Evolutionary conservation across 2,329 filamentous ascomycete species (phyloP), one percentile per base, ranked within the genome.

Genomic region (Didymellaceae sp.): DNA sequence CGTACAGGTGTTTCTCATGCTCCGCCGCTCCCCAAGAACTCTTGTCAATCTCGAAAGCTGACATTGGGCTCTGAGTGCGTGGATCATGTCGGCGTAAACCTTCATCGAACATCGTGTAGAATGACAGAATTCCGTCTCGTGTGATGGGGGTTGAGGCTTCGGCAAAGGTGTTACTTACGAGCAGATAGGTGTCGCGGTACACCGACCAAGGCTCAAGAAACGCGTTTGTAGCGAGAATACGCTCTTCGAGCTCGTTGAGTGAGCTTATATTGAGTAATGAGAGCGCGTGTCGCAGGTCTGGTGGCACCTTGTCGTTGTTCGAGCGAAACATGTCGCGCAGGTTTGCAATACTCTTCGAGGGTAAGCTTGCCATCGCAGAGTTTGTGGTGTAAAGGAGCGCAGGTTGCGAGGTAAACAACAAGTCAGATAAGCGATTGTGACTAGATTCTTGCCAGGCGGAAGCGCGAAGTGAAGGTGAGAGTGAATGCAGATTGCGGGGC

Each of bases 51-150:
- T 46, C 31, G 21, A 62, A 54, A 25, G 61, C 52, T 5, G 54
- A 34, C 17, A 17, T 53, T 3, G 39, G 32, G 26, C 65, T 58
- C 37, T 66, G 57, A 5, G 52, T 55, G 20, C 55, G 58, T 8
- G 64, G 52, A 25, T 71, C 65, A 38, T 68, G 65, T 6, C 70
- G 65, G 16, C 56, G 35, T 16, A 52, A 18, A 4, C 61, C 66
- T 26, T 70, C 59, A 24, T 70, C 61, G 45, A 60, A 72, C 8
- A 61, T 58, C 6, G 65, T 72, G 45, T 73, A 73, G 43, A 63
- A 71, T 59, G 57, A 67, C 9, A 73, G 37, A 8, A 73, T 52
- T 9, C 65, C 66, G 4, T 43, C 40, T 16, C 61, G 61, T 4
- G 55, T 55, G 21, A 72, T 56, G 3, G 44, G 43, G 2, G 57